phyloP scores from a whole-genome alignment of 202 grass and related monocot genomes.

The Zoysia matrella region DNA sequence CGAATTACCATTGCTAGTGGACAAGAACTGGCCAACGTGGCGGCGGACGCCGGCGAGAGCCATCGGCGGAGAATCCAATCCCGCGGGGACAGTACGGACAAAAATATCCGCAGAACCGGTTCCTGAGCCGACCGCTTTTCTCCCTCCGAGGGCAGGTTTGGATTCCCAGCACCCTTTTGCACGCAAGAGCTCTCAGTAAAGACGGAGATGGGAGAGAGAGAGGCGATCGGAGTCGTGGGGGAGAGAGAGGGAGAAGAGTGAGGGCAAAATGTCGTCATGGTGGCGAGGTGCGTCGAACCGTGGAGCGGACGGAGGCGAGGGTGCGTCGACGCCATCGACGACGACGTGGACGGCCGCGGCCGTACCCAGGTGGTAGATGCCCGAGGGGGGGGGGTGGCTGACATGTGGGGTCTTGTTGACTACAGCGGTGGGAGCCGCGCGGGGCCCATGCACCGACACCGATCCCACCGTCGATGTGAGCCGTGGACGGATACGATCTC shows the following conservation, averaged over 20 bases:
- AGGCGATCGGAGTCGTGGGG: background rate
- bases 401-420: background rate
- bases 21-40: conserved; percentile 27
- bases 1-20: conserved; percentile 34
- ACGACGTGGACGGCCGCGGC: conserved; percentile 29
- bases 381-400: background rate
- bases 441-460: background rate
- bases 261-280: conserved; percentile 49
- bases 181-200: conserved; percentile 13
- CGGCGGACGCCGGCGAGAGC: conserved; percentile 28
- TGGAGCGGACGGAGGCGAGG: background rate
- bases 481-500: background rate
- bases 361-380: background rate
- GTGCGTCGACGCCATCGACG: conserved; percentile 4
- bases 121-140: background rate
- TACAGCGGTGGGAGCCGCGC: background rate
- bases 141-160: background rate
- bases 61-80: conserved; percentile 35
- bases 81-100: background rate
- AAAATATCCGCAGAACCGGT: conserved; percentile 6
- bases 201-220: background rate
- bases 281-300: background rate
- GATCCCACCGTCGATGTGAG: background rate
- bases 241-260: background rate
- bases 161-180: conserved; percentile 38